phyloP scores from a whole-genome alignment of 371 early-diverging fungal species.

The Batrachochytrium dendrobatidis region DNA sequence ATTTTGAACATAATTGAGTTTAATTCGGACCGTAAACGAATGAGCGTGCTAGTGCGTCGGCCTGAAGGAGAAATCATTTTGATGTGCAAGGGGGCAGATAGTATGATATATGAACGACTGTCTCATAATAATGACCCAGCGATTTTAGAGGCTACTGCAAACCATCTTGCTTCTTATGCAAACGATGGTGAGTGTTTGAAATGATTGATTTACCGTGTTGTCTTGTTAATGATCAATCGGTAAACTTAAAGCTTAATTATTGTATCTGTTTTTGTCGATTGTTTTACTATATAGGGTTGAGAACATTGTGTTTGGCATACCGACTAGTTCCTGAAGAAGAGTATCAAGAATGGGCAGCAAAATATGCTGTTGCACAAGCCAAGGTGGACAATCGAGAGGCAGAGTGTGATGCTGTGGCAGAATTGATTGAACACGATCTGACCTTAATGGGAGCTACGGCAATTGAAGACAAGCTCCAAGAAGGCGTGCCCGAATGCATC shows the following conservation, averaged over 20 bases:
- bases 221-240: not conserved
- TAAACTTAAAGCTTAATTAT: not conserved
- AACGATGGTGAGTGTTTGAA: conserved; percentile 12
- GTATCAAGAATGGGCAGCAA: conserved; percentile 60
- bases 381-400: conserved; percentile 67
- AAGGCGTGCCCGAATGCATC: conserved; percentile 90
- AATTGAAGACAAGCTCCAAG: conserved; percentile 97
- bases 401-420: conserved; percentile 61
- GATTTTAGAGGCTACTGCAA: conserved; percentile 24
- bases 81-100: conserved; percentile 96
- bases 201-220: not conserved
- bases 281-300: conserved; percentile 53
- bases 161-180: conserved; percentile 31
- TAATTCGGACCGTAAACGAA: conserved; percentile 88
- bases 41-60: conserved; percentile 80
- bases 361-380: conserved; percentile 63
- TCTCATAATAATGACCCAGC: conserved; percentile 14
- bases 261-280: not conserved
- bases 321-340: conserved; percentile 54
- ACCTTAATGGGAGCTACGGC: conserved; percentile 89
- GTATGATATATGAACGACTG: conserved; percentile 76
- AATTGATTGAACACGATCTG: conserved; percentile 71
- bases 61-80: conserved; percentile 72
- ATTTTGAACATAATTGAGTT: conserved; percentile 68
- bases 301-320: conserved; percentile 85